Evolutionary conservation across 1,284 basidiomycete species (phyloP).

Genomic region (Ganoderma resinaceum): DNA sequence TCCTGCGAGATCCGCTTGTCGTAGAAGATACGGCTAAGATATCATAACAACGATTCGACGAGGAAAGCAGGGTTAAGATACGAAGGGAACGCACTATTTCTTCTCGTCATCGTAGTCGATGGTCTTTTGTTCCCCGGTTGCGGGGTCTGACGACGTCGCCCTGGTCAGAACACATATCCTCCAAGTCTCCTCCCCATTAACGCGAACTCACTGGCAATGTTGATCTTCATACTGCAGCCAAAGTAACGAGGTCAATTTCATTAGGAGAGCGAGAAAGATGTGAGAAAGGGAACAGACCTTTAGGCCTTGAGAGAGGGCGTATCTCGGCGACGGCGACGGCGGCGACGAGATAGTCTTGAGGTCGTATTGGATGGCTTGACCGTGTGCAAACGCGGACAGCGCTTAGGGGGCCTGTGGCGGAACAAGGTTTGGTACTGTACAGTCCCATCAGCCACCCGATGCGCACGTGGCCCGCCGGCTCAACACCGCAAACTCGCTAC

Average conservation of each 20-base stretch:
- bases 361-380: conserved; percentile 41
- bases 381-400: conserved; percentile 38
- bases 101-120: conserved; percentile 95
- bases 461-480: conserved; percentile 43
- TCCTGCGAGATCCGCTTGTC: conserved; percentile 98
- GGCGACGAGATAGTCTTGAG: conserved; percentile 46
- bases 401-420: conserved; percentile 33
- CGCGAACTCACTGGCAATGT: conserved; percentile 86
- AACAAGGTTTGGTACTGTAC: conserved; percentile 55
- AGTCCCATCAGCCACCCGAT: conserved; percentile 45
- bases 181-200: conserved; percentile 10
- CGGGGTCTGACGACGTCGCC: conserved; percentile 67
- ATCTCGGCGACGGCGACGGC: conserved; percentile 46
- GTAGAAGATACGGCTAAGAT: conserved; percentile 86
- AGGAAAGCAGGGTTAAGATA: conserved; percentile 3
- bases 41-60: not conserved
- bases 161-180: conserved; percentile 25
- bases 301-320: conserved; percentile 37
- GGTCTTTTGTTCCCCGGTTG: conserved; percentile 97
- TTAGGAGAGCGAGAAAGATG: conserved; percentile 18
- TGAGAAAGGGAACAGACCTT: conserved; percentile 34
- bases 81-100: conserved; percentile 66
- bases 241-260: conserved; percentile 20
- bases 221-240: conserved; percentile 85
- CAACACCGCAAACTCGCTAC: conserved; percentile 28